These are phyloP conservation scores for Xylariaceae sp. DNA, from an alignment of 2,329 filamentous ascomycete genomes.

Conservation along the genomic window DNA sequence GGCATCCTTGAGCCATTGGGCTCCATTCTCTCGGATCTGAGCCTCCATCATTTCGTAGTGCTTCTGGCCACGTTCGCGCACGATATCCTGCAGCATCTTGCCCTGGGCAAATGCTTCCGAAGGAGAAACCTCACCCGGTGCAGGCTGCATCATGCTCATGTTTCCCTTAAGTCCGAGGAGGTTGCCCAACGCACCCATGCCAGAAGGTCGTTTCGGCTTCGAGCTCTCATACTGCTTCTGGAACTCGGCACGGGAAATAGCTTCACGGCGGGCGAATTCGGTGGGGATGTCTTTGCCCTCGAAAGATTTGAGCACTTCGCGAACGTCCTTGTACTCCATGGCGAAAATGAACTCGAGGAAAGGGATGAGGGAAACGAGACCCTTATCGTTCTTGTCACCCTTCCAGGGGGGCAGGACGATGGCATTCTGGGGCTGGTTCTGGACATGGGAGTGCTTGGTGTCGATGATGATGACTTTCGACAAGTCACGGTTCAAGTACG, in stretches of 20 bases:
- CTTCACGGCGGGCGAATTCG: conserved; percentile 86
- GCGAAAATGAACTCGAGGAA: conserved; percentile 97
- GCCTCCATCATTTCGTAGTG: conserved; percentile 86
- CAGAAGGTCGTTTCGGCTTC: conserved; percentile 53
- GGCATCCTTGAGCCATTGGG: conserved; percentile 94
- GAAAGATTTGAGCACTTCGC: conserved; percentile 80
- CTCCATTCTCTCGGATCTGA: conserved; percentile 88
- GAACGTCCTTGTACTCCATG: conserved; percentile 85
- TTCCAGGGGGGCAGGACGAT: conserved; percentile 89
- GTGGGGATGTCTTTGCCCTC: conserved; percentile 82
- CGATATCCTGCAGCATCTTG: conserved; percentile 95
- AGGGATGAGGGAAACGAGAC: conserved; percentile 82
- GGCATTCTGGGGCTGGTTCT: conserved; percentile 92
- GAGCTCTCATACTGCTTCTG: conserved; percentile 69
- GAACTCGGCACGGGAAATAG: conserved; percentile 78
- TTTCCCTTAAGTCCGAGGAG: conserved; percentile 72
- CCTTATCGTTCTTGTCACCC: conserved; percentile 75
- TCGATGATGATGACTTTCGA: conserved; percentile 95
- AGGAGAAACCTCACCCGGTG: conserved; percentile 64
- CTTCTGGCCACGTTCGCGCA: conserved; percentile 82
- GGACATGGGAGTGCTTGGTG: conserved; percentile 74
- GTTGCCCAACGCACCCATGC: conserved; percentile 63
- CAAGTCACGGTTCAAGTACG: conserved; percentile 91
- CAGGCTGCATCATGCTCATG: conserved; percentile 55
- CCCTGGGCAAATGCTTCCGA: conserved; percentile 79